A percentile compares a stretch with the other conserved stretches of the same genome.
phyloP scores from a whole-genome alignment of 106 monocot species.

The Allium fistulosum region DNA sequence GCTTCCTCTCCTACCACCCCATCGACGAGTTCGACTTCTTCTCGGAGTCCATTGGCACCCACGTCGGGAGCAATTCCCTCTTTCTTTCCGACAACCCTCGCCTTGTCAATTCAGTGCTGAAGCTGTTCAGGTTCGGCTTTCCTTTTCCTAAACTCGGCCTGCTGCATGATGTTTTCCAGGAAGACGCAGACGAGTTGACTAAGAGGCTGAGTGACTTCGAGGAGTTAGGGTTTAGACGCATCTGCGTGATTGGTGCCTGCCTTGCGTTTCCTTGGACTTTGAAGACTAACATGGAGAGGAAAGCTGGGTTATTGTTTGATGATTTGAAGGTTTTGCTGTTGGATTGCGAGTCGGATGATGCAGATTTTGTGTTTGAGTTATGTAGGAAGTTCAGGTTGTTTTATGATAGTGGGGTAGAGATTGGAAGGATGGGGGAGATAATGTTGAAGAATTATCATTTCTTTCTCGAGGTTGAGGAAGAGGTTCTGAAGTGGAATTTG shows the following conservation, averaged over 20 bases:
- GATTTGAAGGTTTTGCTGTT: conserved; percentile 36
- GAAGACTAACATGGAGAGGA: background rate
- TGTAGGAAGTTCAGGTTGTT: conserved; percentile 52
- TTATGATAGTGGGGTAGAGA: conserved; percentile 47
- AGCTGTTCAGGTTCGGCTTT: conserved; percentile 46
- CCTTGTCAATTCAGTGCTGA: conserved; percentile 33
- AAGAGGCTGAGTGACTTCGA: conserved; percentile 26
- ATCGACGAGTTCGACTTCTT: conserved; percentile 90
- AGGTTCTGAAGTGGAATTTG: conserved; percentile 29
- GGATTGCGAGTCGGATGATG: conserved; percentile 29
- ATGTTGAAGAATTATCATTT: conserved; percentile 24
- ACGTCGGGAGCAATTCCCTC: background rate
- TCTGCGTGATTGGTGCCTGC: conserved; percentile 50
- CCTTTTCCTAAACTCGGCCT: conserved; percentile 57
- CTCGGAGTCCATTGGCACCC: conserved; percentile 64
- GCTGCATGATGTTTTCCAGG: conserved; percentile 41
- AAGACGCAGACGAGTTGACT: conserved; percentile 13
- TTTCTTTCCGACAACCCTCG: conserved; percentile 47
- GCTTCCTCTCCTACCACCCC: conserved; percentile 53
- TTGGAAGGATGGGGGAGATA: conserved; percentile 45
- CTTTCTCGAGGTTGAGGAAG: conserved; percentile 36
- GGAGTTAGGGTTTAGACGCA: conserved; percentile 22
- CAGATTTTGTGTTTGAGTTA: conserved; percentile 33
- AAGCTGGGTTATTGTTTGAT: conserved; percentile 17
- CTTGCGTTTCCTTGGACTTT: conserved; percentile 54